phyloP scores from a whole-genome alignment of 139 green algal genomes.

The Coelastrella sp. region DNA sequence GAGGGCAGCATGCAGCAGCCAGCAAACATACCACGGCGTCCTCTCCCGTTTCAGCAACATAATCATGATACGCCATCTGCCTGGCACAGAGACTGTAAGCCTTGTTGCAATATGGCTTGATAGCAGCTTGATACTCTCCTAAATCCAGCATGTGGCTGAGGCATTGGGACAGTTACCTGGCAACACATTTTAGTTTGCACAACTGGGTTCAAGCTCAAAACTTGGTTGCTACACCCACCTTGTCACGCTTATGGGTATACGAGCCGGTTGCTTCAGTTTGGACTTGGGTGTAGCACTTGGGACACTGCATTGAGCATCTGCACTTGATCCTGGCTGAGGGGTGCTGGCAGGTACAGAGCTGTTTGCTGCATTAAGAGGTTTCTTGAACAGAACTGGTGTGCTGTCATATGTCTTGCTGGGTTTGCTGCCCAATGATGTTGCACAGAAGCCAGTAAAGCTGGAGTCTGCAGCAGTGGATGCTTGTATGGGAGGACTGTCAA shows the following conservation, averaged over 20 bases:
- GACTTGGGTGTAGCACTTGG: constrained; percentile 33
- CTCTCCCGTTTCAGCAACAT: too few relatives aligned
- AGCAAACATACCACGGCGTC: not conserved
- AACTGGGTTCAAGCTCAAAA: too few relatives aligned
- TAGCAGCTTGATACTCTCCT: too few relatives aligned
- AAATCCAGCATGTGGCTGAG: too few relatives aligned
- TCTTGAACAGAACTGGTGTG: not conserved
- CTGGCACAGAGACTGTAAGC: too few relatives aligned
- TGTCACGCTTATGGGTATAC: not conserved
- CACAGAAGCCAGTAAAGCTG: constrained; percentile 22
- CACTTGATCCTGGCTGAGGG: not conserved
- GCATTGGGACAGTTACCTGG: not conserved
- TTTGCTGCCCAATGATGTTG: not conserved
- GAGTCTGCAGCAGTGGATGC: not conserved
- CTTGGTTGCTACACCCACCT: not conserved
- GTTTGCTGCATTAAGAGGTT: too few relatives aligned
- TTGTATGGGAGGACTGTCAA: not conserved
- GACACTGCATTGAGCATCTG: not conserved
- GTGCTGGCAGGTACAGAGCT: not conserved
- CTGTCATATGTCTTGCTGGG: not conserved
- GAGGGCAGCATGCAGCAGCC: constrained; percentile 17
- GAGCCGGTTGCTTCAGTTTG: constrained; percentile 20
- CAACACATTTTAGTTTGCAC: too few relatives aligned
- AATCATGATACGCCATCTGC: too few relatives aligned
- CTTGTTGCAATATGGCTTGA: too few relatives aligned